Conservation (phyloP, 192 early-diverging fungal genomes). For the Coemansia sp. region DNA sequence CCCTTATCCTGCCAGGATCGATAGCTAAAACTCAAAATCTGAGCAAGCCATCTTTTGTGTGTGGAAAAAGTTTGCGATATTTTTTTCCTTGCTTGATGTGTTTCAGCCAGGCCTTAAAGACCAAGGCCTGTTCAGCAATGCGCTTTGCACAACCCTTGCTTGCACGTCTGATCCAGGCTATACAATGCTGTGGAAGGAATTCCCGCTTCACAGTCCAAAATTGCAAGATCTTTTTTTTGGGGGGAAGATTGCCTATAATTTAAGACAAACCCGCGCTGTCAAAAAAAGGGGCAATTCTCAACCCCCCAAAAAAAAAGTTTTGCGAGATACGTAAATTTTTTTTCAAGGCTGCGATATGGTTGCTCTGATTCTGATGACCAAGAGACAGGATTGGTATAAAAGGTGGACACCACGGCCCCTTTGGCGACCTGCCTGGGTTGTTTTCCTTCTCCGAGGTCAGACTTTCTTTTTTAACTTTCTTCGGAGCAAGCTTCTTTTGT, state of each 20-base stretch:
- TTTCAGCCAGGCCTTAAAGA: no score
- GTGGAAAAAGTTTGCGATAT: no score
- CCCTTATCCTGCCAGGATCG: no score
- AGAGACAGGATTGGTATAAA: slow-evolving; percentile 35
- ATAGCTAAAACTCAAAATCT: no score
- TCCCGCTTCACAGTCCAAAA: neutral
- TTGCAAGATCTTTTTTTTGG: neutral
- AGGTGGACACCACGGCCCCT: slow-evolving; percentile 10
- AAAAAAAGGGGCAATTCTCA: no score
- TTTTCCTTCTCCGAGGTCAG: slow-evolving; percentile 57
- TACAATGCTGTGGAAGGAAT: neutral
- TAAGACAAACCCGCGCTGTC: no score
- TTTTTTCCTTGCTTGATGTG: no score
- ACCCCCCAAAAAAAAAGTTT: neutral
- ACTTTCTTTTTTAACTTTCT: slow-evolving; percentile 44
- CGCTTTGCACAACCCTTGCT: neutral
- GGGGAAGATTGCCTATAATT: neutral
- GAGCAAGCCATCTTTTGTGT: no score
- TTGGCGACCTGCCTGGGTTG: slow-evolving; percentile 29
- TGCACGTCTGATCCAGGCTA: no score
- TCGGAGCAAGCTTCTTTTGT: slow-evolving; percentile 40
- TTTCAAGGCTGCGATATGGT: neutral
- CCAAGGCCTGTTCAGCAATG: no score
- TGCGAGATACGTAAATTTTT: neutral
- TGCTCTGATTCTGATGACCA: neutral